These are phyloP conservation scores for Rhynchospora pubera DNA, from an alignment of 176 grass and related monocot species.

Conservation along the genomic window DNA sequence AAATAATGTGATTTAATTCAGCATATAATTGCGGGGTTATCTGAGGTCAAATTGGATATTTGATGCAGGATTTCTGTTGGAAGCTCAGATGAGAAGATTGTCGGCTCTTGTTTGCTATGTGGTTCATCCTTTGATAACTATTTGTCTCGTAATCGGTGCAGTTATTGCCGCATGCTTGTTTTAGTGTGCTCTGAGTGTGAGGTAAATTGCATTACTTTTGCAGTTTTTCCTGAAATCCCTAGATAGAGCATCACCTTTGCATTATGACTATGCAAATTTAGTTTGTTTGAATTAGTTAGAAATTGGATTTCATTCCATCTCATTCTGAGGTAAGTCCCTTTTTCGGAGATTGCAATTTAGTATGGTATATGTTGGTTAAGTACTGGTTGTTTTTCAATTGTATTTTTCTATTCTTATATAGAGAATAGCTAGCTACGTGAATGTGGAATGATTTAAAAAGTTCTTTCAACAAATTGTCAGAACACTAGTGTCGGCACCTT, in stretches of 20 bases:
- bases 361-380: not conserved
- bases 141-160: slow-evolving; percentile 61
- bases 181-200: slow-evolving; percentile 38
- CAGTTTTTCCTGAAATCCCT: slow-evolving; percentile 8
- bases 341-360: not conserved
- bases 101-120: slow-evolving; percentile 73
- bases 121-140: slow-evolving; percentile 73
- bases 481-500: not conserved
- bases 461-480: not conserved
- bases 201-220: not conserved
- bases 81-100: slow-evolving; percentile 42
- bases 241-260: not conserved
- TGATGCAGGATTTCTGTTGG: slow-evolving; percentile 68
- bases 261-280: not conserved
- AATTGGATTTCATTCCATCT: not conserved
- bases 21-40: not conserved
- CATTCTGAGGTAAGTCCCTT: not conserved
- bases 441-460: not conserved
- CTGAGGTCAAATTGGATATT: not conserved
- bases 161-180: slow-evolving; percentile 74
- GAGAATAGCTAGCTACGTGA: not conserved
- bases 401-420: not conserved
- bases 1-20: not conserved
- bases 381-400: not conserved
- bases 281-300: not conserved